Evolutionary conservation across 495 filamentous ascomycete species (phyloP).

Genomic region (Aspergillus asperescens): DNA sequence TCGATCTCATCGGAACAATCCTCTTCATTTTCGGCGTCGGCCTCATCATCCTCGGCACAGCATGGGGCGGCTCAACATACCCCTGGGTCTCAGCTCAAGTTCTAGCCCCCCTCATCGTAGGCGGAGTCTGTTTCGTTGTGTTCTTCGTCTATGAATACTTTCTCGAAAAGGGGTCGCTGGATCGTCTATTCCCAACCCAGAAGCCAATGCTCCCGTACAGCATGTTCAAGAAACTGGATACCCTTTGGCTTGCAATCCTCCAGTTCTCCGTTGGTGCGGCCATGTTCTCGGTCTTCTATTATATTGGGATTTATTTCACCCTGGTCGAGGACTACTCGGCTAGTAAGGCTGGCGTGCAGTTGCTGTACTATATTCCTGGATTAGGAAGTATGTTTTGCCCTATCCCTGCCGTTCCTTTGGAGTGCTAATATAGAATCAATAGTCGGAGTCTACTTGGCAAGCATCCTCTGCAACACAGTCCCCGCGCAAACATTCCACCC

Average conservation of each 20-base stretch:
- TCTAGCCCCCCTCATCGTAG: slow-evolving; percentile 47
- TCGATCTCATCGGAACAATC: slow-evolving; percentile 52
- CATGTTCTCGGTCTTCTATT: slow-evolving; percentile 53
- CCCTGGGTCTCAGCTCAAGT: slow-evolving; percentile 48
- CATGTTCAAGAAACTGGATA: slow-evolving; percentile 46
- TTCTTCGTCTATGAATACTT: slow-evolving; percentile 53
- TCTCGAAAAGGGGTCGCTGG: slow-evolving; percentile 45
- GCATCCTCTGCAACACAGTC: slow-evolving; percentile 51
- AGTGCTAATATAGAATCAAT: not conserved
- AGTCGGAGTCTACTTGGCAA: slow-evolving; percentile 50
- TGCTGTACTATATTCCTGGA: slow-evolving; percentile 47
- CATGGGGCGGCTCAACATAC: slow-evolving; percentile 56
- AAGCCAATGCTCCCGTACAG: slow-evolving; percentile 54
- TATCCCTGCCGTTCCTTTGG: not conserved
- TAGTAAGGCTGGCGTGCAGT: slow-evolving; percentile 43
- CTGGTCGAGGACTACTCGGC: slow-evolving; percentile 44
- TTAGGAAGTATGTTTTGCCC: slow-evolving; percentile 26
- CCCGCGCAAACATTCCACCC: slow-evolving; percentile 51
- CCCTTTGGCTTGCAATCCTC: slow-evolving; percentile 47
- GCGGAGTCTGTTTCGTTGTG: slow-evolving; percentile 36
- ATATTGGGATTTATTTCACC: slow-evolving; percentile 55
- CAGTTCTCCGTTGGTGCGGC: slow-evolving; percentile 50
- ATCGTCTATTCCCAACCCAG: slow-evolving; percentile 41
- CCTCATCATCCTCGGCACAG: slow-evolving; percentile 51
- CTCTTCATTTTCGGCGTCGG: slow-evolving; percentile 57